Evolutionary conservation across 768 basidiomycete genomes (phyloP).

Genomic region (Leccinum subtestaceum): DNA sequence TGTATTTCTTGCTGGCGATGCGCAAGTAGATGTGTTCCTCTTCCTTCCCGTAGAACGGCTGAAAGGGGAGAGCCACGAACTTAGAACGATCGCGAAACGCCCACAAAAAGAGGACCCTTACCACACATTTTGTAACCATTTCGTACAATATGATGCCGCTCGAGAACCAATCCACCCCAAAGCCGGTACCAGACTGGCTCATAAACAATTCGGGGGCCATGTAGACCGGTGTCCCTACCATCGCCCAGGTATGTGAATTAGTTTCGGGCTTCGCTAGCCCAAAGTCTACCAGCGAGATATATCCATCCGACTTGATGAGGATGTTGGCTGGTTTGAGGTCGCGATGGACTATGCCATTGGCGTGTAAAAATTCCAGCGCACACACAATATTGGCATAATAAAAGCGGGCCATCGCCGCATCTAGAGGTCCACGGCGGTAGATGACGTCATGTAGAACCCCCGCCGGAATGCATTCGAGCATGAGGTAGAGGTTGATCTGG

Average conservation of each 20-base stretch:
- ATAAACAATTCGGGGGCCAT: slow-evolving; percentile 47
- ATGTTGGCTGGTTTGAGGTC: slow-evolving; percentile 61
- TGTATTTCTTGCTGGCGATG: slow-evolving; percentile 29
- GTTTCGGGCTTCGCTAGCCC: slow-evolving; percentile 35
- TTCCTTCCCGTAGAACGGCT: slow-evolving; percentile 29
- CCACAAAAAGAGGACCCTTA: slow-evolving; percentile 18
- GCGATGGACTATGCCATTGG: slow-evolving; percentile 45
- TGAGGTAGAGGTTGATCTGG: slow-evolving; percentile 44
- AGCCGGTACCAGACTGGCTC: slow-evolving; percentile 22
- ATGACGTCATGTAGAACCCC: slow-evolving; percentile 42
- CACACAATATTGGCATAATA: slow-evolving; percentile 55
- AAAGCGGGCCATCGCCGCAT: slow-evolving; percentile 39
- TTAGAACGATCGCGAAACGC: background rate
- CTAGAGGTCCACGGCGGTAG: slow-evolving; percentile 30
- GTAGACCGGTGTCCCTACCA: slow-evolving; percentile 50
- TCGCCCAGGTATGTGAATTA: slow-evolving; percentile 16
- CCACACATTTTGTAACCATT: slow-evolving; percentile 42
- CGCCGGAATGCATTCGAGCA: slow-evolving; percentile 49
- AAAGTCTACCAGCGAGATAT: slow-evolving; percentile 53
- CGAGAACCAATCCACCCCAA: slow-evolving; percentile 55
- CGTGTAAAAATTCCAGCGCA: slow-evolving; percentile 47
- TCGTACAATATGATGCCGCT: slow-evolving; percentile 51
- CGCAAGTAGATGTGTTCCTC: slow-evolving; percentile 29
- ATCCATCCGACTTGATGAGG: slow-evolving; percentile 54
- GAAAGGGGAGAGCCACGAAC: background rate